These are phyloP conservation scores for Scedosporium boydii DNA, from an alignment of 2,329 filamentous ascomycete genomes.

Conservation along the genomic window DNA sequence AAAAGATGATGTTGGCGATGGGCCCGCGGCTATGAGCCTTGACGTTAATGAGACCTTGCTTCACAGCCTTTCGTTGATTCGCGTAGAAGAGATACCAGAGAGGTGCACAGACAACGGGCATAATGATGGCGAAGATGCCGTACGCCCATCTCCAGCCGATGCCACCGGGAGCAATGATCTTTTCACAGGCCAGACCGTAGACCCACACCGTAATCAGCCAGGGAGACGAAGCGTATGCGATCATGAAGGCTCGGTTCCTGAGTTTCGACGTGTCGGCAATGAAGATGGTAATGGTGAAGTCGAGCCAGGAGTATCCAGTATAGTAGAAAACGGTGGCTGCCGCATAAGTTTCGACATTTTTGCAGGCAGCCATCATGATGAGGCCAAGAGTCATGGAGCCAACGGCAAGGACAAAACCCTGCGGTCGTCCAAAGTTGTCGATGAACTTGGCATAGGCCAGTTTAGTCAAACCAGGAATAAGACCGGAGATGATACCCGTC, in stretches of 20 bases:
- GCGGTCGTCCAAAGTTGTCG: constrained; percentile 57
- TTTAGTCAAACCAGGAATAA: constrained; percentile 52
- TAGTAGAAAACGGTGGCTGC: constrained; percentile 59
- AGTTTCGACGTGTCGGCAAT: constrained; percentile 59
- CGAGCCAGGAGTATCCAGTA: constrained; percentile 37
- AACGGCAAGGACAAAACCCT: constrained; percentile 48
- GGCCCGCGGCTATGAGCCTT: neutral
- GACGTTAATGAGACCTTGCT: constrained; percentile 34
- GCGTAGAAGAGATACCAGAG: constrained; percentile 45
- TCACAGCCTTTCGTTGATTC: constrained; percentile 52
- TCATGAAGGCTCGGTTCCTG: constrained; percentile 55
- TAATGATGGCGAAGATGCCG: constrained; percentile 55
- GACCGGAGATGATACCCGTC: constrained; percentile 41
- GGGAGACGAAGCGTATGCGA: constrained; percentile 54
- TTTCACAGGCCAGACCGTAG: constrained; percentile 46
- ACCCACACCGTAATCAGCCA: constrained; percentile 58
- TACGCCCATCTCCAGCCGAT: constrained; percentile 60
- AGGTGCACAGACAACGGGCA: constrained; percentile 49
- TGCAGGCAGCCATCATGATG: constrained; percentile 57
- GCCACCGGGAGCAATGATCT: constrained; percentile 31
- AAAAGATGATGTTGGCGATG: constrained; percentile 26
- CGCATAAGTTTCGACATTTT: constrained; percentile 50
- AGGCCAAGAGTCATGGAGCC: constrained; percentile 40
- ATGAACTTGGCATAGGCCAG: constrained; percentile 58
- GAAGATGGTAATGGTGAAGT: constrained; percentile 43